Evolutionary conservation across 805 yeast species (phyloP).

Genomic region (Ogataea paradorogensis): DNA sequence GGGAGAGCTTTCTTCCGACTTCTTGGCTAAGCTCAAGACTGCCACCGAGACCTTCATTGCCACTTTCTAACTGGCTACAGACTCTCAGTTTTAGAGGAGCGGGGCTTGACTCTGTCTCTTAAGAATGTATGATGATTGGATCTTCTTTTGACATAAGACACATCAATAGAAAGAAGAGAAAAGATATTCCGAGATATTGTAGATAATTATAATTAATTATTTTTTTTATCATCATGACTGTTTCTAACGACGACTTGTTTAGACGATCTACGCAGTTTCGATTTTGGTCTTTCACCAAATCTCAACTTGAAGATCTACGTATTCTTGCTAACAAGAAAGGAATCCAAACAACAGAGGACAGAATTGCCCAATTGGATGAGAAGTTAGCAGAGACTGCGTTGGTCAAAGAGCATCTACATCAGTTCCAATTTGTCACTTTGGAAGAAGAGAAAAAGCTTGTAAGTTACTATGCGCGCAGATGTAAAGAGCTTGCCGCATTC

Average conservation of each 20-base stretch:
- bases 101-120: slow-evolving; percentile 12
- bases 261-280: slow-evolving; percentile 82
- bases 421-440: slow-evolving; percentile 45
- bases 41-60: slow-evolving; percentile 92
- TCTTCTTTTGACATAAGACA: slow-evolving; percentile 22
- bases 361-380: slow-evolving; percentile 19
- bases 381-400: slow-evolving; percentile 18
- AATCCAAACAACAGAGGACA: slow-evolving; percentile 31
- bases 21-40: slow-evolving; percentile 80
- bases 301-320: slow-evolving; percentile 51
- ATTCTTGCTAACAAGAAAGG: slow-evolving; percentile 56
- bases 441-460: slow-evolving; percentile 74
- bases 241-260: slow-evolving; percentile 82
- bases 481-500: slow-evolving; percentile 64
- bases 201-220: neutral
- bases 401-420: slow-evolving; percentile 18
- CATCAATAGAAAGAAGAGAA: slow-evolving; percentile 20
- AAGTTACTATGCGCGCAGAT: slow-evolving; percentile 67
- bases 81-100: slow-evolving; percentile 17
- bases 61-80: slow-evolving; percentile 57
- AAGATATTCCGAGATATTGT: slow-evolving; percentile 18
- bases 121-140: slow-evolving; percentile 21
- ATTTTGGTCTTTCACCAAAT: slow-evolving; percentile 76
- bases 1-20: slow-evolving; percentile 90
- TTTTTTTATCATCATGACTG: slow-evolving; percentile 14